These are phyloP conservation scores for Eucalyptus sideroxylon DNA, from an alignment of 345 rosid species.

Conservation along the genomic window DNA sequence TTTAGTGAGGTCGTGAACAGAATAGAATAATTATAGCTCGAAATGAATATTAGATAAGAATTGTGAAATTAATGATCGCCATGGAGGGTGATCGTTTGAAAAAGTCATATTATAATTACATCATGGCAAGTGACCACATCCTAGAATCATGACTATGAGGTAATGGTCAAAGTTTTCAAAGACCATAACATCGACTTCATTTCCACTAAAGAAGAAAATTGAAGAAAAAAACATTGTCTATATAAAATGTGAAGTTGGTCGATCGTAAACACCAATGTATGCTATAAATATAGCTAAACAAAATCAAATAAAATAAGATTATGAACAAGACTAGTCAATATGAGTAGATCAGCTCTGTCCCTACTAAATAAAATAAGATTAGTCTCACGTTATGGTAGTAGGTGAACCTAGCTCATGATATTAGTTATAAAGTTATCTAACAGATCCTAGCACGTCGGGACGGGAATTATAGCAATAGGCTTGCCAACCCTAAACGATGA, in stretches of 20 bases:
- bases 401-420: background rate
- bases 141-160: background rate
- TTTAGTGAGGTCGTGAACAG: accelerated
- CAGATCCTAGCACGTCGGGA: too few relatives aligned
- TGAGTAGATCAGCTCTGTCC: too few relatives aligned
- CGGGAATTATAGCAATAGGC: too few relatives aligned
- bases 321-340: too few relatives aligned
- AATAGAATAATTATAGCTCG: background rate
- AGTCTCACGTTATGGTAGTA: background rate
- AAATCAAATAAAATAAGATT: too few relatives aligned
- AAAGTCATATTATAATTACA: background rate
- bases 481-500: too few relatives aligned
- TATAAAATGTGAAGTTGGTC: background rate
- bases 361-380: too few relatives aligned
- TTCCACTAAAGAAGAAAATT: background rate
- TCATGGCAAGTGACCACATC: accelerated
- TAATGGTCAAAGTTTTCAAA: background rate
- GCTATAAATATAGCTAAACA: background rate
- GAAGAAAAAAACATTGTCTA: background rate
- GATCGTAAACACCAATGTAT: background rate
- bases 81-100: background rate
- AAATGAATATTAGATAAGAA: background rate
- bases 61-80: too few relatives aligned
- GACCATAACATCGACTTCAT: background rate
- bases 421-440: background rate